Evolutionary conservation across 768 basidiomycete genomes (phyloP), one percentile per base, ranked within the genome.

Genomic region (Hysterangium stoloniferum): DNA sequence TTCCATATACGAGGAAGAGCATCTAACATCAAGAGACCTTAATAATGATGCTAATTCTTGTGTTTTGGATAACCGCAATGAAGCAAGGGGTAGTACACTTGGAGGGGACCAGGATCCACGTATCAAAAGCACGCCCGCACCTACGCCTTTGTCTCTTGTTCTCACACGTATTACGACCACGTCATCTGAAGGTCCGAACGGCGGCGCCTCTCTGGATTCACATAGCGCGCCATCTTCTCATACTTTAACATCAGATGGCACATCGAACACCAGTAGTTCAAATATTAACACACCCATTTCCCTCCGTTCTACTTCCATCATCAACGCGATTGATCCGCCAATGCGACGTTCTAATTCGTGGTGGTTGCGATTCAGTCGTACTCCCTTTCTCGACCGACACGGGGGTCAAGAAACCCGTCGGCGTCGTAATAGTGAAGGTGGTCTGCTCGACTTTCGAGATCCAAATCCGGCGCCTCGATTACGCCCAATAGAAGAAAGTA

Each of bases 401-500:
- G 34, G 70, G 72, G 22, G 53, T 66, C 9, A 79, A 73, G 57
- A 70, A 70, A 34, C 54, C 52, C 57, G 45, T 54, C 44, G 19
- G 6, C 34, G 24, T 20, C 65, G 65, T 49, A 60, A 65, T 50
- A 58, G 61, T 53, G 58, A 64, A 45, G 52, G 57, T 40, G 38
- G 50, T 9, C 59, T 66, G 19, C 61, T 71, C 12, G 82, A 87
- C 19, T 77, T 92, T 59, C 77, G 86, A 19, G 90, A 94, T 64
- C 90, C 91, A 1, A 80, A 82, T 45, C 86, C 88, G 1, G 78
- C 78, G 3, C 89, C 89, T 0, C 71, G 71, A 11, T 71, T 91
- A 4, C 68, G 71, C 38, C 66, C 78, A 2, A 79, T 86, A 46
- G 74, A 78, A 49, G 78, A 85, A 62, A 71, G 71, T 40, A 55